Evolutionary conservation across 495 filamentous ascomycete species (phyloP).

Genomic region (Friedmanniomyces simplex): DNA sequence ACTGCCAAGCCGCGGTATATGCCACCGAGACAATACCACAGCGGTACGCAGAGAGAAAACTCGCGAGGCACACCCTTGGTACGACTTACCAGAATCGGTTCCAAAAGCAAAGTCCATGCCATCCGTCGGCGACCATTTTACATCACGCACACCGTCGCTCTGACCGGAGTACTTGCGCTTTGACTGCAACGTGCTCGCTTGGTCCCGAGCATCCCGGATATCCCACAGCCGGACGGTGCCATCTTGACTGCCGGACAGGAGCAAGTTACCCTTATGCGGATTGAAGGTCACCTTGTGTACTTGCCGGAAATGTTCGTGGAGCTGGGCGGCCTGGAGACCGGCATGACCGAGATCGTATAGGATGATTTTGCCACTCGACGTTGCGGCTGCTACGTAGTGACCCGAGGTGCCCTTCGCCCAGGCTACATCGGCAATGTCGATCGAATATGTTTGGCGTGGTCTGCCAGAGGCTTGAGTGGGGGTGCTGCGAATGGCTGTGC

Average conservation of each 20-base stretch:
- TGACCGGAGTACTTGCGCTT: slow-evolving; percentile 49
- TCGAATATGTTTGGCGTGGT: slow-evolving; percentile 54
- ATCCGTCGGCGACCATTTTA: slow-evolving; percentile 81
- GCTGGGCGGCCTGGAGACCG: slow-evolving; percentile 61
- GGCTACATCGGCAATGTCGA: slow-evolving; percentile 74
- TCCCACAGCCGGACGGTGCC: slow-evolving; percentile 79
- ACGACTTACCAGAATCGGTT: slow-evolving; percentile 52
- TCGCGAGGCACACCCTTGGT: background rate
- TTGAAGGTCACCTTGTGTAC: slow-evolving; percentile 88
- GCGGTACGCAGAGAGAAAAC: too few relatives aligned
- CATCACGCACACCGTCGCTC: slow-evolving; percentile 71
- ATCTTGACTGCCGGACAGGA: slow-evolving; percentile 89
- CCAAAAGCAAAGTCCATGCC: slow-evolving; percentile 79
- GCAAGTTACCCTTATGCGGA: slow-evolving; percentile 61
- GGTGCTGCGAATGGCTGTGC: slow-evolving; percentile 61
- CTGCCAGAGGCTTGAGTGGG: slow-evolving; percentile 49
- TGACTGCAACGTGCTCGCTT: slow-evolving; percentile 44
- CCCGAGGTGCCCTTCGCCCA: slow-evolving; percentile 62
- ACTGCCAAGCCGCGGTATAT: too few relatives aligned
- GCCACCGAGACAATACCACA: too few relatives aligned
- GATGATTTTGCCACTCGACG: slow-evolving; percentile 75
- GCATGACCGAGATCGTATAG: slow-evolving; percentile 71
- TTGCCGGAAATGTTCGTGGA: slow-evolving; percentile 82
- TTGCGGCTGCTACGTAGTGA: slow-evolving; percentile 69
- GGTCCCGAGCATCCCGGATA: slow-evolving; percentile 45